Percentiles rank a stretch among this genome's conserved stretches.
phyloP scores from a whole-genome alignment of 192 early-diverging fungal species.

The Phlyctochytrium planicorne region DNA sequence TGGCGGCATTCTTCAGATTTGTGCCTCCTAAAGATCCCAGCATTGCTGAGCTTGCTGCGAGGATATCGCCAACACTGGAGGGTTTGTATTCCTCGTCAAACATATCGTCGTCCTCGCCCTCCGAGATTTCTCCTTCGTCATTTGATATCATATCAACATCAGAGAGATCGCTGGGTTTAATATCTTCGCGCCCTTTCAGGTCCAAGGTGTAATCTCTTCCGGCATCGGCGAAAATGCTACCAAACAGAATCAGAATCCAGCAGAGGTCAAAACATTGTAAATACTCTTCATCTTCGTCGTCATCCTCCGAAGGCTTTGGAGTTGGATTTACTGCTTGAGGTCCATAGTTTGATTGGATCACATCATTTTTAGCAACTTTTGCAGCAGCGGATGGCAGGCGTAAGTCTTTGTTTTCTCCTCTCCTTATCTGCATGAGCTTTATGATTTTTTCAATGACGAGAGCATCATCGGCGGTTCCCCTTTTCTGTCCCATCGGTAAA shows the following conservation, averaged over 20 bases:
- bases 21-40: background rate
- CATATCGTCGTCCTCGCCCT: slow-evolving; percentile 23
- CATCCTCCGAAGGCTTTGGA: slow-evolving; percentile 19
- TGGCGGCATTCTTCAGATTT: too few relatives aligned
- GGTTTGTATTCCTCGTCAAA: background rate
- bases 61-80: background rate
- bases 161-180: background rate
- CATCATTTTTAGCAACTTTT: too few relatives aligned
- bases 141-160: slow-evolving; percentile 20
- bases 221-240: slow-evolving; percentile 81
- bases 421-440: too few relatives aligned
- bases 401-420: too few relatives aligned
- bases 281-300: slow-evolving; percentile 62
- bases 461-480: slow-evolving; percentile 42
- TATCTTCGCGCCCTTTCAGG: too few relatives aligned
- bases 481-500: slow-evolving; percentile 24
- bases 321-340: slow-evolving; percentile 16
- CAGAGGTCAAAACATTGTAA: slow-evolving; percentile 4
- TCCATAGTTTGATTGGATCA: too few relatives aligned
- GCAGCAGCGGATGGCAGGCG: too few relatives aligned
- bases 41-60: background rate
- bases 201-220: slow-evolving; percentile 74
- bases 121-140: background rate
- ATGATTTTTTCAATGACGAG: slow-evolving; percentile 74
- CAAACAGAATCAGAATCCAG: background rate